These are phyloP conservation scores for Isoetes taiwanensis DNA, from an alignment of 75 land plant genomes.

Conservation along the genomic window DNA sequence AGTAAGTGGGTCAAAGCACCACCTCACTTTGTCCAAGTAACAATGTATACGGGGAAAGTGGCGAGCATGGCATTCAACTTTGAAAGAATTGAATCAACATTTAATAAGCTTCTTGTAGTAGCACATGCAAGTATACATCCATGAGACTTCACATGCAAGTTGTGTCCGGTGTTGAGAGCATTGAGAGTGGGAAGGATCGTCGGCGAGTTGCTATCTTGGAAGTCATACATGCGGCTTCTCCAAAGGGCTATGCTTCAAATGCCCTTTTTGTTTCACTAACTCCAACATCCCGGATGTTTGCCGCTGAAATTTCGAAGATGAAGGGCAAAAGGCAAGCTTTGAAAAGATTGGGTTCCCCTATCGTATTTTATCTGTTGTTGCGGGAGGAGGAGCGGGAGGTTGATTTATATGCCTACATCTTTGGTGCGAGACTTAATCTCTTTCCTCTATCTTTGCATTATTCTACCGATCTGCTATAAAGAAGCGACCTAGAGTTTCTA, in stretches of 20 bases:
- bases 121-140: constrained; percentile 28
- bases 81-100: constrained; percentile 80
- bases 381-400: constrained; percentile 89
- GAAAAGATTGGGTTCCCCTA: constrained; percentile 65
- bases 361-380: constrained; percentile 71
- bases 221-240: constrained; percentile 76
- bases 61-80: too few species aligned
- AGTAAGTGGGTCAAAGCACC: too few species aligned
- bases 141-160: too few species aligned
- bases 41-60: too few species aligned
- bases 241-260: constrained; percentile 22
- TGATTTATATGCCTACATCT: constrained; percentile 91
- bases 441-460: constrained; percentile 75
- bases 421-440: constrained; percentile 78
- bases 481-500: constrained; percentile 59
- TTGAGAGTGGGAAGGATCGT: constrained; percentile 67
- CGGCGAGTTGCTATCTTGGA: constrained; percentile 64
- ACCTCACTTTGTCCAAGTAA: too few species aligned
- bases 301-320: constrained; percentile 52
- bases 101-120: constrained; percentile 52
- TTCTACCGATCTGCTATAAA: constrained; percentile 81
- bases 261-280: constrained; percentile 54
- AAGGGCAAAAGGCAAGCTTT: constrained; percentile 34
- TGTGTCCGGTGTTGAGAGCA: constrained; percentile 84
- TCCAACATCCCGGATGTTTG: constrained; percentile 95